Evolutionary conservation across 805 yeast species (phyloP), one percentile per base, ranked within the genome.

Genomic region (Ogataea salicorniae): DNA sequence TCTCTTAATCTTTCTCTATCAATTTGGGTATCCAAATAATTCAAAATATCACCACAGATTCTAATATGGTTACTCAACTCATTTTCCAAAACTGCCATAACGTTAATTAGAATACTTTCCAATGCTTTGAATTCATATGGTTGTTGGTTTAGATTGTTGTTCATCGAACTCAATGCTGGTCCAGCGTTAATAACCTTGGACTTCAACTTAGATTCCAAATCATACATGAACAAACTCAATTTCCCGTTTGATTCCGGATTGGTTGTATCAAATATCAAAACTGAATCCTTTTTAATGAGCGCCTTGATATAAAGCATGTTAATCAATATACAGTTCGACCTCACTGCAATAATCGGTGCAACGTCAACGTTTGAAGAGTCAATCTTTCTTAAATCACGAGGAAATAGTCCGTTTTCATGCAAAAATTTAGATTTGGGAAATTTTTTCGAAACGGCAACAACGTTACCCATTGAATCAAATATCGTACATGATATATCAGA

Each of bases 261-360:
- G 45, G 83, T 72, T 14, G 88, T 82, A 60, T 94, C 98, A 65
- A 94, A 94, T 1, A 94, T 76, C 68, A 87, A 76, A 9, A 94
- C 95, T 52, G 76, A 71, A 58, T 92, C 88, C 38, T 79, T 75
- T 57, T 85, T 87, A n/a, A 94, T 80, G 41, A 94, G 73, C 1
- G 97, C 98, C 54, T 94, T 85, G 43, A 94, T 89, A 62, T 91
- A 94, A 36, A 94, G 69, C 59, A 94, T 67, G 61, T 90, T 91
- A 42, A 94, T 81, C 46, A 94, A 70, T 17, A 92, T 86, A 45
- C 95, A 84, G 53, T 79, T 77, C 23, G 79, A 75, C 49, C 97
- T 76, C 20, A 90, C 89, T 50, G 91, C 82, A 41, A 94, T 84
- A 17, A 89, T 81, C 0, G 99, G 99, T 3, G 91, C 91, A 18